Base-by-base conservation (phyloP, 441 rosid genomes). In the Raphanus hybrid region DNA sequence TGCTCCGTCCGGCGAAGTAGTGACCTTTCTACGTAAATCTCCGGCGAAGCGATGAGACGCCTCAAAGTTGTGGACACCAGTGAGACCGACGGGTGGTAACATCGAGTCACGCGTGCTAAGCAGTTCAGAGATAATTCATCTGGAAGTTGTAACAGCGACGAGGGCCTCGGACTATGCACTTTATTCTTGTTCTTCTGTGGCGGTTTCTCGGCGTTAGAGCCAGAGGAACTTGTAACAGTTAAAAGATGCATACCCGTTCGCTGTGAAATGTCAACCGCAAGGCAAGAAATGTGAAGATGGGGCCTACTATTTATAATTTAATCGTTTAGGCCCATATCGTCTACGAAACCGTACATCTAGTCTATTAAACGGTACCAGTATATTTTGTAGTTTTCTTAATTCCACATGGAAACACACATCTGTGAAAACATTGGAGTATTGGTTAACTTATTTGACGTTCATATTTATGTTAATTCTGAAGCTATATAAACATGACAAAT, bases 31-130 rank as follows among this genome's bases (percentile, higher is more conserved):
- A 85, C 27, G 84, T 83, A 88, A 69, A 87, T 68, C 78, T 78
- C 75, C 23, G 92, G 80, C 16, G 92, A 91, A 18, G 87, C 80
- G 69, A 93, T 58, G 80, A 85, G 82, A 14, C 87, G 75, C 10
- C 62, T 85, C 70, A 93, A 80, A 39, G 86, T 26, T 54, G 76
- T 89, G 20, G 96, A 93, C 82, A 91, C 92, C 6, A 83, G 70
- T 41, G 87, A 84, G 50, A 91, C 88, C 27, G 70, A 34, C n/a
- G 94, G 95, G 78, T 86, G 83, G 79, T 85, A 78, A 48, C 82
- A 81, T 61, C 92, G 80, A 3, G 97, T 94, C 48, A 90, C 43
- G 20, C 97, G 87, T 3, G 97, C 90, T 23, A 93, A 74, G 75
- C 85, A 82, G 77, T 85, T 90, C 8, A 88, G 11, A 12, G 83